Base-by-base conservation (phyloP, 345 rosid species). In the Linum usitatissimum region DNA sequence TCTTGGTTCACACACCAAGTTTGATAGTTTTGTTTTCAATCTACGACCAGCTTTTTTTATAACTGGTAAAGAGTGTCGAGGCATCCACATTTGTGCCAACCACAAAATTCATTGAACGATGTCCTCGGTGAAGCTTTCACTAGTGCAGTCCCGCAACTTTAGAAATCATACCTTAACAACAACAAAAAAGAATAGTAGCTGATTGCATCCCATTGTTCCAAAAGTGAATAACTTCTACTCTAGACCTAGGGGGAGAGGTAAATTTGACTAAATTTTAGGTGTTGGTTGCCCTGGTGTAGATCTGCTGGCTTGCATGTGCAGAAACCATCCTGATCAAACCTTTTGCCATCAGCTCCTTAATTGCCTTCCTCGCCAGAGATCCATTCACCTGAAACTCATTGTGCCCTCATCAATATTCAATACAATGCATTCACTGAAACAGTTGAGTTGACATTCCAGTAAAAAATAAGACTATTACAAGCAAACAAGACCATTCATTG, bases 311-410 rank as follows among this genome's bases (percentile, higher is more conserved):
- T 53, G 78, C 49, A n/a, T 74, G 78, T 31, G 78, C 65, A 10
- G 78, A 70, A 20, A 74, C 74, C 78, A 74, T 70, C 66, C 78
- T 70, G 69, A 74, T 74, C 65, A 65, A 67, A 18, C 77, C 77
- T 34, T 74, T 70, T 3, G 74, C 78, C 78, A 70, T 74, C 64
- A 74, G 68, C 54, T 74, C 78, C 49, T 65, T 63, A 13, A 74
- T 74, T 21, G 74, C 77, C 67, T 62, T 74, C 71, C 77, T 74
- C 10, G 73, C 77, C 58, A 74, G 77, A 1, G 77, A 74, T 48
- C 78, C 74, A 9, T 34, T 74, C 4, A 74, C 53, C 78, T 74
- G 68, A 53, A 30, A 5, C 19, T 1, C 6, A 10, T 10, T 9
- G 10, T 12, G 10, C 51, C 8, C 13, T 10, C 1, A 45, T 10